Conservation (phyloP, 2,329 filamentous ascomycete species). For the Aspergillus sp. region DNA sequence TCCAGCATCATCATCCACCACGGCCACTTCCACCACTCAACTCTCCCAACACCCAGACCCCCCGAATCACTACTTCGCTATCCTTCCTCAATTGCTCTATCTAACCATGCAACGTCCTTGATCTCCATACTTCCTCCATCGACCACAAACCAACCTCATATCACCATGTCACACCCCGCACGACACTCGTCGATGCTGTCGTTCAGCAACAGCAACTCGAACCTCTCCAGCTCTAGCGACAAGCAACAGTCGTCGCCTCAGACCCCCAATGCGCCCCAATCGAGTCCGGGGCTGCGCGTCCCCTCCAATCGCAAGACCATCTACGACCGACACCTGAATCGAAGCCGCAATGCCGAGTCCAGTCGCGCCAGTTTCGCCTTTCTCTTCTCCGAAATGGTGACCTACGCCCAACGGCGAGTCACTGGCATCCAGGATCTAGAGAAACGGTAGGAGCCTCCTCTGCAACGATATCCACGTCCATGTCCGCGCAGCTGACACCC, state of each 20-base stretch:
- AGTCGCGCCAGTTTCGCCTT: slow-evolving; percentile 95
- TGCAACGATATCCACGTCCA: background rate
- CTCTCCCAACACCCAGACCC: too few relatives aligned
- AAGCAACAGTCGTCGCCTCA: slow-evolving; percentile 37
- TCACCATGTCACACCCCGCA: slow-evolving; percentile 29
- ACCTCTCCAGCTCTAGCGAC: slow-evolving; percentile 16
- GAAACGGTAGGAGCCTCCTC: slow-evolving; percentile 62
- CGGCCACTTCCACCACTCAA: too few relatives aligned
- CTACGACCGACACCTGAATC: slow-evolving; percentile 93
- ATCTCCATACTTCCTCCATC: background rate
- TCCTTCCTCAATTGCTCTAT: too few relatives aligned
- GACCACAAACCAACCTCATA: background rate
- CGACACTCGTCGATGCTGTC: slow-evolving; percentile 34
- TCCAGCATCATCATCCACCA: background rate
- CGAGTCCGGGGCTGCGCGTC: slow-evolving; percentile 67
- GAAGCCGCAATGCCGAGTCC: slow-evolving; percentile 81
- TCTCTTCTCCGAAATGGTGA: slow-evolving; percentile 94
- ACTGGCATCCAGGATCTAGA: slow-evolving; percentile 93
- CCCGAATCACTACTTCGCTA: too few relatives aligned
- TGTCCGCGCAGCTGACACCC: background rate
- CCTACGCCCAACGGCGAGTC: slow-evolving; percentile 86
- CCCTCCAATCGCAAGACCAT: slow-evolving; percentile 95
- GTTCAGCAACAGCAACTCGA: slow-evolving; percentile 27
- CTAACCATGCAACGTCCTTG: slow-evolving; percentile 1
- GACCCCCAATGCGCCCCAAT: slow-evolving; percentile 48